These are phyloP conservation scores for Dissophora ornata DNA, from an alignment of 192 early-diverging fungal species.

Conservation along the genomic window DNA sequence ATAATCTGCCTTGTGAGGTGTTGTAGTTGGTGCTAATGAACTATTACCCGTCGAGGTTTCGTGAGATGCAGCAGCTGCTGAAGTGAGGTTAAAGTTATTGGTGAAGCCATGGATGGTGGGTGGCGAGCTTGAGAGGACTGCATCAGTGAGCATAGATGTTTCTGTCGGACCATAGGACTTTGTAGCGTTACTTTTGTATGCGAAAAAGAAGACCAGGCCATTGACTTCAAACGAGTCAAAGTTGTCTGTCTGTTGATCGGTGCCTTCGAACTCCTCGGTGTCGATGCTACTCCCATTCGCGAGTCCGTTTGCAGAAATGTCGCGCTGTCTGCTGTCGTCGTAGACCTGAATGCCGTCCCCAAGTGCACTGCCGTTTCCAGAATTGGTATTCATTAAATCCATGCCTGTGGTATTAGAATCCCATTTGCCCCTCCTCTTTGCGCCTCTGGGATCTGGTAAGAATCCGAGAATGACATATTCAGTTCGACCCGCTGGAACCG, in stretches of 20 bases:
- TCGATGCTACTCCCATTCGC: conserved; percentile 43
- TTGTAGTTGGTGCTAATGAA: neutral
- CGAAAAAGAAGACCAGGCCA: conserved; percentile 86
- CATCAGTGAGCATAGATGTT: neutral
- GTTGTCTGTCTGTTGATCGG: conserved; percentile 60
- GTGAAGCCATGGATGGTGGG: conserved; percentile 14
- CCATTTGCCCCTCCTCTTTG: conserved; percentile 40
- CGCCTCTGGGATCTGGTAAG: conserved; percentile 64
- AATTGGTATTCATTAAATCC: conserved; percentile 25
- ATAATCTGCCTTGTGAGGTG: conserved; percentile 61
- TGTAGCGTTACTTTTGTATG: conserved; percentile 57
- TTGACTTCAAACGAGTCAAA: conserved; percentile 77
- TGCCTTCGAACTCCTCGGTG: conserved; percentile 68
- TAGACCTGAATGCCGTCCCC: conserved; percentile 48
- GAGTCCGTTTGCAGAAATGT: conserved; percentile 38
- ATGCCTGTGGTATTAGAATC: conserved; percentile 18
- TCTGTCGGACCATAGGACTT: neutral
- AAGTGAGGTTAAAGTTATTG: neutral
- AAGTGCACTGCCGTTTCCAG: conserved; percentile 44
- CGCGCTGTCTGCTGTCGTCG: conserved; percentile 50
- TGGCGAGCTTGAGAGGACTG: conserved; percentile 8
- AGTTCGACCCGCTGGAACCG: conserved; percentile 73
- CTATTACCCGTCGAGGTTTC: neutral
- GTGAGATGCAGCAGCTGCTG: neutral
- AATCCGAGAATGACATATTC: conserved; percentile 85